Percentiles rank a stretch among this genome's conserved stretches.
phyloP scores from a whole-genome alignment of 805 yeast genomes.

The Saturnispora ahearnii region DNA sequence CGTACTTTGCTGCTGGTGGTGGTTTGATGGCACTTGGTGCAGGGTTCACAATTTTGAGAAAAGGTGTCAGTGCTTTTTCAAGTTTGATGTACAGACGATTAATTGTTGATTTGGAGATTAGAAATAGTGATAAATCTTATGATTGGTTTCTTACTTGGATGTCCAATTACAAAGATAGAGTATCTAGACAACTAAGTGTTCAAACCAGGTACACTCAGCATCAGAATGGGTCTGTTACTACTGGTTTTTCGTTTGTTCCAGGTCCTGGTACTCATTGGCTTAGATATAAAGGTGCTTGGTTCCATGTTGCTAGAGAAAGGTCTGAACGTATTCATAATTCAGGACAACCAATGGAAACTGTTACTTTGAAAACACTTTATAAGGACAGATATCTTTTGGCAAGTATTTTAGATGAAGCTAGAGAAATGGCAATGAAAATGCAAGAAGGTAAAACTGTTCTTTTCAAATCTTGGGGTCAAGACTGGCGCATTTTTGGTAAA shows the following conservation, averaged over 20 bases:
- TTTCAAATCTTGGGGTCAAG: slow-evolving; percentile 95
- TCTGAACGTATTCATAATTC: slow-evolving; percentile 82
- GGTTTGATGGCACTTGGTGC: slow-evolving; percentile 96
- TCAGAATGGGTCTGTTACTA: slow-evolving; percentile 82
- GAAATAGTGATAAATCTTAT: slow-evolving; percentile 88
- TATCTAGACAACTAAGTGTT: slow-evolving; percentile 79
- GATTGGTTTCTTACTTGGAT: slow-evolving; percentile 96
- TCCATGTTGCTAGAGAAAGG: slow-evolving; percentile 83
- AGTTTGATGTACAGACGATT: slow-evolving; percentile 69
- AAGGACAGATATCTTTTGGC: slow-evolving; percentile 65
- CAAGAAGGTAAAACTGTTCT: slow-evolving; percentile 92
- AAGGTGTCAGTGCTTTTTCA: slow-evolving; percentile 54
- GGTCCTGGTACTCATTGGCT: slow-evolving; percentile 95
- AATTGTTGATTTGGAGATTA: slow-evolving; percentile 86
- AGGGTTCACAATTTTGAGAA: slow-evolving; percentile 66
- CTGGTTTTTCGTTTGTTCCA: slow-evolving; percentile 86
- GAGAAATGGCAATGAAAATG: slow-evolving; percentile 65
- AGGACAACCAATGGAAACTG: slow-evolving; percentile 94
- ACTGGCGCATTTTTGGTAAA: slow-evolving; percentile 97
- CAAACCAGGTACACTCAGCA: slow-evolving; percentile 83
- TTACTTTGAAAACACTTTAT: slow-evolving; percentile 84
- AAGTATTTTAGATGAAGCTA: slow-evolving; percentile 70
- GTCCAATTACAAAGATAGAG: slow-evolving; percentile 68
- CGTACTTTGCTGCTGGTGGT: slow-evolving; percentile 98
- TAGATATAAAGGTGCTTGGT: slow-evolving; percentile 76